A percentile compares a stretch with the other conserved stretches of the same genome.
These are phyloP conservation scores for Cladobotryum mycophilum DNA, from an alignment of 2,329 filamentous ascomycete genomes.

Conservation along the genomic window DNA sequence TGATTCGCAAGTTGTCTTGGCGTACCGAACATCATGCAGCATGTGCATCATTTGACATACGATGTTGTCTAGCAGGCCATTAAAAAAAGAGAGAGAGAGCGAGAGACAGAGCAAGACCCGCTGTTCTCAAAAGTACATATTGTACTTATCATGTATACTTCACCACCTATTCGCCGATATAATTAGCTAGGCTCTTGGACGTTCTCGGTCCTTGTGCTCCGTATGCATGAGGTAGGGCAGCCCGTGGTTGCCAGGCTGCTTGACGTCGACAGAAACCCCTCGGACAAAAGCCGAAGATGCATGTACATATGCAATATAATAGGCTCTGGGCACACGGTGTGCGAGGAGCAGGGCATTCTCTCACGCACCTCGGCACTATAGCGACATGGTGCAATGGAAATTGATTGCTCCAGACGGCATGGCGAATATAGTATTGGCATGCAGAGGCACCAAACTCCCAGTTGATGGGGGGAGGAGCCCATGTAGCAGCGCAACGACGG, in stretches of 20 bases:
- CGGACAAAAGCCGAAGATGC: slow-evolving; percentile 10
- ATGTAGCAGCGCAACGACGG: neutral
- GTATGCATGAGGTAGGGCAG: neutral
- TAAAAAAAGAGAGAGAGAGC: too few species aligned
- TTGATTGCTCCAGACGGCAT: neutral
- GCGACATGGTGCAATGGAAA: neutral
- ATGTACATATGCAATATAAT: slow-evolving; percentile 3
- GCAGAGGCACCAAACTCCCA: neutral
- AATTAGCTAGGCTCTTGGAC: too few species aligned
- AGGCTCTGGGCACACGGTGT: neutral
- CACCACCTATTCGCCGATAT: too few species aligned
- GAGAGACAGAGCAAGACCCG: too few species aligned
- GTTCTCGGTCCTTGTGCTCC: too few species aligned
- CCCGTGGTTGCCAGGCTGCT: neutral
- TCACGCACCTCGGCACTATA: too few species aligned
- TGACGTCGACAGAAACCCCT: slow-evolving; percentile 8
- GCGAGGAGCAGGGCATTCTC: neutral
- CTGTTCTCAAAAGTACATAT: too few species aligned
- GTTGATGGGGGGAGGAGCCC: neutral
- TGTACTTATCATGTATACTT: too few species aligned
- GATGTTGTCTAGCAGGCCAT: too few species aligned
- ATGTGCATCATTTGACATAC: too few species aligned
- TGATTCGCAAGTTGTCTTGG: too few species aligned
- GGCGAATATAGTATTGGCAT: neutral
- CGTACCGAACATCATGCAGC: too few species aligned